Conservation (phyloP, 495 filamentous ascomycete species). For the Polyplosphaeria fusca region DNA sequence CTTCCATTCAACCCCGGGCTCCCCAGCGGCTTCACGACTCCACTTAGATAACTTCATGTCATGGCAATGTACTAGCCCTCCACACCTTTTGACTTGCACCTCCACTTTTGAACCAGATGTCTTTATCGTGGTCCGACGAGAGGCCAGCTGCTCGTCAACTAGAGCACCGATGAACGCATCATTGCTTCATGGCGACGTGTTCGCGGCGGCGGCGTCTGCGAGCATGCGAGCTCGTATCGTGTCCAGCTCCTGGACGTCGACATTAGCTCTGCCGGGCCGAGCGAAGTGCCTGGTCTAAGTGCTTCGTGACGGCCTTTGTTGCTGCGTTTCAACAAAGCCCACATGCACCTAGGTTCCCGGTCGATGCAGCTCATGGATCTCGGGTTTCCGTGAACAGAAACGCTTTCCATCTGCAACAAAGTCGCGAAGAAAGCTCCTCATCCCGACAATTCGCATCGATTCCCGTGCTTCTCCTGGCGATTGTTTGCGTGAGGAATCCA, state of each 20-base stretch:
- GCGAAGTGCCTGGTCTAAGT: neutral
- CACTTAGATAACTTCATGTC: slow-evolving; percentile 30
- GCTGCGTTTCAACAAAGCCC: slow-evolving; percentile 19
- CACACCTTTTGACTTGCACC: slow-evolving; percentile 31
- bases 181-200: slow-evolving; percentile 16
- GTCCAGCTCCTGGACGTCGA: slow-evolving; percentile 7
- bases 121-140: slow-evolving; percentile 21
- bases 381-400: slow-evolving; percentile 30
- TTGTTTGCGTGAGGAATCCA: slow-evolving; percentile 7
- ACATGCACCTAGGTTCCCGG: slow-evolving; percentile 8
- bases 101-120: slow-evolving; percentile 35
- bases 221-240: slow-evolving; percentile 12
- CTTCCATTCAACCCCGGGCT: slow-evolving; percentile 23
- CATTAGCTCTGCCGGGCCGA: slow-evolving; percentile 12
- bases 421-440: slow-evolving; percentile 19
- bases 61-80: slow-evolving; percentile 35
- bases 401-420: slow-evolving; percentile 22
- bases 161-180: slow-evolving; percentile 19
- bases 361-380: slow-evolving; percentile 6
- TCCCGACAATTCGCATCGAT: slow-evolving; percentile 1
- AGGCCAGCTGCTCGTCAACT: slow-evolving; percentile 23
- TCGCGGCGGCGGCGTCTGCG: neutral
- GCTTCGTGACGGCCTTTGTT: slow-evolving; percentile 18
- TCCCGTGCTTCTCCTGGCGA: slow-evolving; percentile 2
- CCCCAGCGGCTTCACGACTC: slow-evolving; percentile 17